These are phyloP conservation scores for Stemphylium vesicarium DNA, from an alignment of 2,329 filamentous ascomycete genomes.

Conservation along the genomic window DNA sequence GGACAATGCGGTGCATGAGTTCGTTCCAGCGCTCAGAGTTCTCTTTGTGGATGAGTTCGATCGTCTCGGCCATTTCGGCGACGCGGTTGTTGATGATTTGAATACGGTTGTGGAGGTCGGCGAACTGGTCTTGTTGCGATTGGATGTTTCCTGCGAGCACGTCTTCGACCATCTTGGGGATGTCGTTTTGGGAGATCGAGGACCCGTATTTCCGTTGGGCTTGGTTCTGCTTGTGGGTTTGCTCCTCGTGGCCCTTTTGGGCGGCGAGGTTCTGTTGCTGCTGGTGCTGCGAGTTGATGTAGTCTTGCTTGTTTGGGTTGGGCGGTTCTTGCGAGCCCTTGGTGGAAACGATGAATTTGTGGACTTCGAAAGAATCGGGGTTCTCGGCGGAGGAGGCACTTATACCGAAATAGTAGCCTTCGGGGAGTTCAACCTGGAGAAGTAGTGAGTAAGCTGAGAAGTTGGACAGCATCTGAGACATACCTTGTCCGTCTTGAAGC, in stretches of 20 bases:
- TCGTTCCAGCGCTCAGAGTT: slow-evolving; percentile 66
- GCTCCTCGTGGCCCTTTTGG: slow-evolving; percentile 41
- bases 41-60: slow-evolving; percentile 59
- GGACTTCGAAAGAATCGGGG: slow-evolving; percentile 93
- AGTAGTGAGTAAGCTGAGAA: slow-evolving; percentile 4
- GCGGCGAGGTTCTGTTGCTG: slow-evolving; percentile 27
- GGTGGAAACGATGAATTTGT: slow-evolving; percentile 78
- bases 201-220: slow-evolving; percentile 31
- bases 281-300: slow-evolving; percentile 42
- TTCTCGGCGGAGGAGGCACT: slow-evolving; percentile 88
- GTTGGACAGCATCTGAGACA: slow-evolving; percentile 2
- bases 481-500: slow-evolving; percentile 79
- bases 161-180: slow-evolving; percentile 51
- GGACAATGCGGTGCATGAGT: slow-evolving; percentile 44
- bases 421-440: slow-evolving; percentile 71
- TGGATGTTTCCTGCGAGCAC: slow-evolving; percentile 54
- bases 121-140: slow-evolving; percentile 68
- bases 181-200: slow-evolving; percentile 23
- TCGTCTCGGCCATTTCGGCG: slow-evolving; percentile 64
- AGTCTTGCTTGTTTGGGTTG: slow-evolving; percentile 26
- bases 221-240: slow-evolving; percentile 27
- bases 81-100: slow-evolving; percentile 75
- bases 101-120: slow-evolving; percentile 83
- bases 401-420: slow-evolving; percentile 84
- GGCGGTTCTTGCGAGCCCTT: slow-evolving; percentile 48